phyloP scores from a whole-genome alignment of 176 grass and related monocot species.

The Urochloa ruziziensis region DNA sequence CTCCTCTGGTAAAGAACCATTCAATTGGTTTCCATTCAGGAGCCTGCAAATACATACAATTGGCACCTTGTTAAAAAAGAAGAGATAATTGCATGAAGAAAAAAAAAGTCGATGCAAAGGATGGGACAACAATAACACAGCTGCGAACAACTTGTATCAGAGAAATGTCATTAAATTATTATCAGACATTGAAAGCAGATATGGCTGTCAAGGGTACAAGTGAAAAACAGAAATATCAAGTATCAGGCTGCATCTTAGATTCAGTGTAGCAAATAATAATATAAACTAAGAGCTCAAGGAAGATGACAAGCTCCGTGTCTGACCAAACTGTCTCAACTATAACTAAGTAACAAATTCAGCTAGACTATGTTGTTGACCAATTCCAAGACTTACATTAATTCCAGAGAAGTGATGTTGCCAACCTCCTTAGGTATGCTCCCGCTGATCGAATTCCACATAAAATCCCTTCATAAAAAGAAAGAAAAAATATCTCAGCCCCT shows the following conservation, averaged over 20 bases:
- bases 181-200: no score
- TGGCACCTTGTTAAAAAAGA: neutral
- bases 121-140: no score
- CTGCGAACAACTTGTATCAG: conserved; percentile 5
- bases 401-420: conserved; percentile 65
- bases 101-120: neutral
- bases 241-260: neutral
- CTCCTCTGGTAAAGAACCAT: conserved; percentile 72
- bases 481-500: neutral
- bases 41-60: conserved; percentile 56
- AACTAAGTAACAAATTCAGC: neutral
- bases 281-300: neutral
- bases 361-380: neutral
- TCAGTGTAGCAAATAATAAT: neutral
- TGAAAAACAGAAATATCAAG: neutral
- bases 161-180: conserved; percentile 13
- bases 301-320: neutral
- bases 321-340: conserved; percentile 16
- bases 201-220: no score
- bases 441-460: conserved; percentile 74
- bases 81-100: neutral
- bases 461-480: conserved; percentile 57
- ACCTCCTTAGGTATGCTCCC: conserved; percentile 67
- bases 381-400: conserved; percentile 60
- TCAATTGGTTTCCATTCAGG: conserved; percentile 76